Conservation (phyloP, 164 flowering plant genomes). For the Paratinospora sagittata region DNA sequence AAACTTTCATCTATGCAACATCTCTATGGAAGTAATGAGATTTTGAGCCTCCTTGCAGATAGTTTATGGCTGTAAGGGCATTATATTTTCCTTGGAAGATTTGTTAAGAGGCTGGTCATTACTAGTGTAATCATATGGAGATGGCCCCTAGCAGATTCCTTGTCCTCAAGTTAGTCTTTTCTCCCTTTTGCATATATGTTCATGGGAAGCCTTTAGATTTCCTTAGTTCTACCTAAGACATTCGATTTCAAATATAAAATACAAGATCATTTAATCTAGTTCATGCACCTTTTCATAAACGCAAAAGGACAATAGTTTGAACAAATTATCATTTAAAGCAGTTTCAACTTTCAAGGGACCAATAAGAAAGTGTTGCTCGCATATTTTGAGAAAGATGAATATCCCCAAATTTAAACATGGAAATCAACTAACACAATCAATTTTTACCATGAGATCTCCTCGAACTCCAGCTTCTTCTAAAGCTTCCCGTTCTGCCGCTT, state of each 20-base stretch:
- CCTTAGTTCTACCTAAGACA: background rate
- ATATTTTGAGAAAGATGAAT: background rate
- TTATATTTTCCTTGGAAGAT: too few relatives aligned
- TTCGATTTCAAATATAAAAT: background rate
- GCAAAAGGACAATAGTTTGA: too few relatives aligned
- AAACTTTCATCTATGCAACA: too few relatives aligned
- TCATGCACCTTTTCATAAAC: background rate
- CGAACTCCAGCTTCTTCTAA: slow-evolving; percentile 92
- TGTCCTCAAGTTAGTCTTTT: too few relatives aligned
- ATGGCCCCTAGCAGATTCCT: too few relatives aligned
- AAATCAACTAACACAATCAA: slow-evolving; percentile 2
- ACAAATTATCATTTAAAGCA: background rate
- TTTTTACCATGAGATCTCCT: slow-evolving; percentile 64
- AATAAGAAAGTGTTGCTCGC: background rate
- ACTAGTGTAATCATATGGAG: too few relatives aligned
- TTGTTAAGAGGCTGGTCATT: too few relatives aligned
- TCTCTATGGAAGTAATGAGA: too few relatives aligned
- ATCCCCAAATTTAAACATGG: background rate
- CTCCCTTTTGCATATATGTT: too few relatives aligned
- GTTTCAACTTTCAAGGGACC: background rate
- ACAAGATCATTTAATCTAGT: background rate
- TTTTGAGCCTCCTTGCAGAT: too few relatives aligned
- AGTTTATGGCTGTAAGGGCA: too few relatives aligned
- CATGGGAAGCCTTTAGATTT: too few relatives aligned
- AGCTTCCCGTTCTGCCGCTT: slow-evolving; percentile 86